These are phyloP conservation scores for Pichia cactophila DNA, from an alignment of 1,139 yeast species.

Conservation along the genomic window DNA sequence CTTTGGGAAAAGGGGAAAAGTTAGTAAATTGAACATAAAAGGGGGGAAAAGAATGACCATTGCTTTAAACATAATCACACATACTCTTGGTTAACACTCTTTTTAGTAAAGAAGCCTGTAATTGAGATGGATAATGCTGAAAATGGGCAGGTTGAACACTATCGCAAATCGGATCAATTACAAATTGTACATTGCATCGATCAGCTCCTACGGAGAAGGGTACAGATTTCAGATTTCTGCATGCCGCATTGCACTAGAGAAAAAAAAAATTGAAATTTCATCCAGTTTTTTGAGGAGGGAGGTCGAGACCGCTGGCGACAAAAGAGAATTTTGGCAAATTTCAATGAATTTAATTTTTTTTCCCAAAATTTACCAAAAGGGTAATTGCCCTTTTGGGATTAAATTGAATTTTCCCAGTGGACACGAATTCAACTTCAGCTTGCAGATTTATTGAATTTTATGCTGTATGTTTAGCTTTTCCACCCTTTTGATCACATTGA, in stretches of 20 bases:
- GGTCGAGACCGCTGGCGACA: not conserved
- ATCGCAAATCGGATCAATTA: not conserved
- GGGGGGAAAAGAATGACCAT: not conserved
- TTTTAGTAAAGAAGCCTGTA: no score
- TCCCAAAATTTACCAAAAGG: not conserved
- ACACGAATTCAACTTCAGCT: not conserved
- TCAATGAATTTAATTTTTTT: not conserved
- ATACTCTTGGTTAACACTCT: no score
- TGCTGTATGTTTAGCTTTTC: no score
- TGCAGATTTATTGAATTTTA: no score
- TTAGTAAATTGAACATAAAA: not conserved
- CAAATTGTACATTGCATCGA: not conserved
- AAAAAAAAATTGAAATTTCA: not conserved
- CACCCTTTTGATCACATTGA: no score
- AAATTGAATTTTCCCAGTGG: not conserved
- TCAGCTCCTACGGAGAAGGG: no score
- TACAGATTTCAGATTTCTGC: not conserved
- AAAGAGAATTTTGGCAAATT: no score
- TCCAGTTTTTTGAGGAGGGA: not conserved
- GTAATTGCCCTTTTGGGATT: conserved; percentile 3
- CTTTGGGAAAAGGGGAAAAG: conserved; percentile 2
- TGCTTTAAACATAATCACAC: no score
- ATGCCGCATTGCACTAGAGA: not conserved
- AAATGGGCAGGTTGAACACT: no score
- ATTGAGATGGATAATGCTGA: no score